Evolutionary conservation across 108 stramenopile genomes (phyloP), one percentile per base, ranked within the genome.

Genomic region (Epipyxis sp.): DNA sequence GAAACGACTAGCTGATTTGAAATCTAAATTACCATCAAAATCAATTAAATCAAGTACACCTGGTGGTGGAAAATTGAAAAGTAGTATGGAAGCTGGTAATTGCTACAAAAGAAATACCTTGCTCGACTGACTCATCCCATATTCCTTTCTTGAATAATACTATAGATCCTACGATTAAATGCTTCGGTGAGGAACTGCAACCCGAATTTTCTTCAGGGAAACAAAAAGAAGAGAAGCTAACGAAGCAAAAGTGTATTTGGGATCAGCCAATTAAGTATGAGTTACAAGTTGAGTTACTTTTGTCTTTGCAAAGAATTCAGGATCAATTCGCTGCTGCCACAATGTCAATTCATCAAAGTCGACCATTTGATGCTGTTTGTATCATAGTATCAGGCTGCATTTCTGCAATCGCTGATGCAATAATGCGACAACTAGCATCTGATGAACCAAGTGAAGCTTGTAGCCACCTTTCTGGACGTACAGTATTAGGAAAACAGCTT

Each of bases 311-410:
- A 54, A 76, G 80, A 0, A 39, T 81, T 13, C 62, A 50, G 76
- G 80, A 81, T 59, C 80, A 81, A 30, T 81, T 81, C 59, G 80
- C 61, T 20, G 80, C 80, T 35, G 80, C 80, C 6, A 62, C 44
- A 6, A 40, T 77, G 3, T 81, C 80, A 1, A 71, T 80, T 27
- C 76, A 76, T 34, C 74, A 80, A 0, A 71, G 58, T 76, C 50
- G 80, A 0, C 42, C 80, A 1, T 44, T 80, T 20, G 80, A 80
- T 46, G 80, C 80, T 20, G 62, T 69, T 2, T 43, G 35, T 65
- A 35, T 80, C 59, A 76, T 80, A 40, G 80, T 80, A 1, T 32
- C 62, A 0, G 80, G 80, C 6, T 80, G 80, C 29, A 42, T 80
- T 3, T 32, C 59, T 10, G 80, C 80, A 20, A 10, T 80, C 13